phyloP scores from a whole-genome alignment of 164 flowering plant genomes.

The Sedum album region DNA sequence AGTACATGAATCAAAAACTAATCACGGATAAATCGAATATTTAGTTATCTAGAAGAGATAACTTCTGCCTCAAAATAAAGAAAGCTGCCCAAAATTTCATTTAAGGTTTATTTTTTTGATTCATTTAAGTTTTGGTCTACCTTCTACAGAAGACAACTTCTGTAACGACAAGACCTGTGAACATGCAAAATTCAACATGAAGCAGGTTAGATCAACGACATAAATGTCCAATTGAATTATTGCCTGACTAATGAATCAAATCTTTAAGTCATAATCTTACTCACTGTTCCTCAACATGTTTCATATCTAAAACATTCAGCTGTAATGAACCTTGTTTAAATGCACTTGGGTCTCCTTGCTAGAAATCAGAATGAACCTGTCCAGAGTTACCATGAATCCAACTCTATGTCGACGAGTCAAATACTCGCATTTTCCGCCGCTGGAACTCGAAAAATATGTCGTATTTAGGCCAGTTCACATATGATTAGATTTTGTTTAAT shows the following conservation, averaged over 20 bases:
- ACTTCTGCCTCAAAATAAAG: too few relatives aligned
- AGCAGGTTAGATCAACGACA: not conserved
- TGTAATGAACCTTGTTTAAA: not conserved
- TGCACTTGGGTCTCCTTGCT: not conserved
- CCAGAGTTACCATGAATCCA: not conserved
- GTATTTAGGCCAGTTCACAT: too few relatives aligned
- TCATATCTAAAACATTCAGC: not conserved
- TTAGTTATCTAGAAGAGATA: too few relatives aligned
- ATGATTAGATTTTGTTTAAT: too few relatives aligned
- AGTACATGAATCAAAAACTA: too few relatives aligned
- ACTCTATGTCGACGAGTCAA: not conserved
- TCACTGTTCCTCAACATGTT: not conserved
- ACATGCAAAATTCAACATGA: not conserved
- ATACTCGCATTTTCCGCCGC: not conserved
- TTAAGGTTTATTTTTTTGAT: not conserved
- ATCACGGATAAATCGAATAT: too few relatives aligned
- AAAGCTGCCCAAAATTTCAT: too few relatives aligned
- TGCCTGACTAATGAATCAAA: not conserved
- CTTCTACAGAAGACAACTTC: not conserved
- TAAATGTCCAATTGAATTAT: conserved; percentile 2
- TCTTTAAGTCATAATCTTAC: not conserved
- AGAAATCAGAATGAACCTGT: not conserved
- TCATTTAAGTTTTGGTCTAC: not conserved
- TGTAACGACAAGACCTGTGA: not conserved
- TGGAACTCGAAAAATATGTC: too few relatives aligned